Base-by-base conservation (phyloP, 2,329 filamentous ascomycete species). In the Thelonectria rubi region DNA sequence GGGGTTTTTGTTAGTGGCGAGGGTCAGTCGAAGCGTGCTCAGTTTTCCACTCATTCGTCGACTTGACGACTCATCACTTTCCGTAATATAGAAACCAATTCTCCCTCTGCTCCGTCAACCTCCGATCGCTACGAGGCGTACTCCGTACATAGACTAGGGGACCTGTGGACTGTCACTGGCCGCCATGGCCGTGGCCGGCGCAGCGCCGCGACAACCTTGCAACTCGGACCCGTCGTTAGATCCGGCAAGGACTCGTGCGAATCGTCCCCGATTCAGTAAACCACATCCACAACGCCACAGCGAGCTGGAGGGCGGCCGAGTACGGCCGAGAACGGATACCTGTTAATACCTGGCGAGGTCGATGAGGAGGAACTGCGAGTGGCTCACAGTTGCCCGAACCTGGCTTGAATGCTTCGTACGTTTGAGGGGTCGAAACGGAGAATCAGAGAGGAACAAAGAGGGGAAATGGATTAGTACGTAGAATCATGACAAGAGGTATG, bases 231-330 rank as follows among this genome's bases (percentile, higher is more conserved):
- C 58, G 58, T 57, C 46, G 52, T 60, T 60, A 60, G 58, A 60
- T 60, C 52, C 58, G 58, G 58, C 52, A 55, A 55, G 49, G 46
- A 60, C 52, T 60, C 52, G 58, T 55, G 58, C 52, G 52, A 60
- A 56, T 40, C 52, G 30, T 55, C 52, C 26, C 58, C 52, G 58
- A 60, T 60, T 30, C 52, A 60, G 58, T 42, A 52, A 47, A 50
- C 30, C 6, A 30, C 52, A 60, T 45, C 58, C 58, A 60, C 58
- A 60, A 24, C 58, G 52, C 58, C 58, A 60, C 58, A 40, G 26
- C 26, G 43, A 37, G 15, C 48, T 53, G 49, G 49, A 45, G 46
- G 43, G 55, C 8, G 7, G 26, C 26, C 26, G 26, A 30, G 26
- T 6, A 30, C 26, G 26, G 26, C 26, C 26, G 26, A 30, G 26